Conservation (phyloP, 345 rosid species). For the Eucalyptus caleyi region DNA sequence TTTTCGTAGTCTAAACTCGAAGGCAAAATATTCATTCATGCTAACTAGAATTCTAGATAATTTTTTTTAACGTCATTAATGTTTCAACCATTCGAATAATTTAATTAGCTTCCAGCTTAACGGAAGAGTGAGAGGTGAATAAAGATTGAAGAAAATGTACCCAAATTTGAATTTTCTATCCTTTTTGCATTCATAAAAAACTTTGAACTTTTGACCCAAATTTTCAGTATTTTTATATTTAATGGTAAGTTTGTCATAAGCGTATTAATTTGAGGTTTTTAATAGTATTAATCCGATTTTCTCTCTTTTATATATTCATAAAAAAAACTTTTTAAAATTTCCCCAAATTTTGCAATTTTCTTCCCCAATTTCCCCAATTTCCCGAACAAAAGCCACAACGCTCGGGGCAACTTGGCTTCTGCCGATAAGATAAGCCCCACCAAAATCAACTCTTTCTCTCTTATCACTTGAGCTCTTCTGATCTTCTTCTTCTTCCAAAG, state of each 20-base stretch:
- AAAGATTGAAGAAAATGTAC: not conserved
- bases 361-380: not conserved
- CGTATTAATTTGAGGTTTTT: no score
- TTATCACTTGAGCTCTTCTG: not conserved
- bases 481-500: not conserved
- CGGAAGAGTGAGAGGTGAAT: not conserved
- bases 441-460: not conserved
- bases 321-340: accelerated
- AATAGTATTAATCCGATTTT: not conserved
- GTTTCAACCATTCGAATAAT: not conserved
- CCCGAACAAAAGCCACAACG: not conserved
- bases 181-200: not conserved
- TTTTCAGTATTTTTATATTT: not conserved
- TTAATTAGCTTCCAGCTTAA: not conserved
- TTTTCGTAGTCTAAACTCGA: not conserved
- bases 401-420: not conserved
- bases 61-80: no score
- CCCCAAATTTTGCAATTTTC: not conserved
- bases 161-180: not conserved
- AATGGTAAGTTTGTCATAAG: accelerated
- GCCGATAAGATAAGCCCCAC: constrained; percentile 8
- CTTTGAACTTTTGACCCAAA: not conserved
- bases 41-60: no score
- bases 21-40: not conserved
- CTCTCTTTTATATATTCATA: not conserved